A percentile compares a stretch with the other conserved stretches of the same genome.
phyloP scores from a whole-genome alignment of 2,329 filamentous ascomycete genomes.

The Aspergillus sp. region DNA sequence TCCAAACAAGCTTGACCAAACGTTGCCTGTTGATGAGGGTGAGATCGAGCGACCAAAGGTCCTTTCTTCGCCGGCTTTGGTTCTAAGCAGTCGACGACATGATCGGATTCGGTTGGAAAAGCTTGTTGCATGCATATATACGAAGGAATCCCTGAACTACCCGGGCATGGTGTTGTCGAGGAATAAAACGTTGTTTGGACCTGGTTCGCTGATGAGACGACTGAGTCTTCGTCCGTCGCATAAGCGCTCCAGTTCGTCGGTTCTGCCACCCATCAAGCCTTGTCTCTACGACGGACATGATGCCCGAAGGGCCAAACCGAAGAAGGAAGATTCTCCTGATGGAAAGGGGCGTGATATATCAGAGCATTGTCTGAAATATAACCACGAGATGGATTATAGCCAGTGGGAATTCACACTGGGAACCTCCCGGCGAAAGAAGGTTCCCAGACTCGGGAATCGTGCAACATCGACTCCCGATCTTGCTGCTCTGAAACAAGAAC shows the following conservation, averaged over 20 bases:
- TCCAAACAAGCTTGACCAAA: constrained; percentile 55
- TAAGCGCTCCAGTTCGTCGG: constrained; percentile 64
- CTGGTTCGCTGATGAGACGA: constrained; percentile 83
- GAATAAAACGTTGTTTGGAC: constrained; percentile 68
- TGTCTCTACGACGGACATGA: not conserved
- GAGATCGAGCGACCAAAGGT: constrained; percentile 74
- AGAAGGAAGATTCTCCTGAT: not conserved
- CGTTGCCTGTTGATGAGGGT: constrained; percentile 43
- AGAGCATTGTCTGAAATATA: too few species aligned
- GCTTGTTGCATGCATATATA: constrained; percentile 77
- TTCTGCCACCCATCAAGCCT: constrained; percentile 2
- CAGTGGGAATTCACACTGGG: too few species aligned
- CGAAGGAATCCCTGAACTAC: constrained; percentile 73
- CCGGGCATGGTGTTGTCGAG: constrained; percentile 72
- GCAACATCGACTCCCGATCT: not conserved
- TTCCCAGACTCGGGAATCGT: not conserved
- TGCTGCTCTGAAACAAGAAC: not conserved
- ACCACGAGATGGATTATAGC: too few species aligned
- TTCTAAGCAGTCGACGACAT: constrained; percentile 70
- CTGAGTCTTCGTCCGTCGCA: constrained; percentile 75
- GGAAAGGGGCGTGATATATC: not conserved
- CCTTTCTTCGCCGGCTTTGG: constrained; percentile 66
- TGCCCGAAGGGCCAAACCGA: not conserved
- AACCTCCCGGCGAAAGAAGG: too few species aligned
- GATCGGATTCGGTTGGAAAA: constrained; percentile 77